phyloP scores from a whole-genome alignment of 2,329 filamentous ascomycete genomes.

The Trichophyton equinum region DNA sequence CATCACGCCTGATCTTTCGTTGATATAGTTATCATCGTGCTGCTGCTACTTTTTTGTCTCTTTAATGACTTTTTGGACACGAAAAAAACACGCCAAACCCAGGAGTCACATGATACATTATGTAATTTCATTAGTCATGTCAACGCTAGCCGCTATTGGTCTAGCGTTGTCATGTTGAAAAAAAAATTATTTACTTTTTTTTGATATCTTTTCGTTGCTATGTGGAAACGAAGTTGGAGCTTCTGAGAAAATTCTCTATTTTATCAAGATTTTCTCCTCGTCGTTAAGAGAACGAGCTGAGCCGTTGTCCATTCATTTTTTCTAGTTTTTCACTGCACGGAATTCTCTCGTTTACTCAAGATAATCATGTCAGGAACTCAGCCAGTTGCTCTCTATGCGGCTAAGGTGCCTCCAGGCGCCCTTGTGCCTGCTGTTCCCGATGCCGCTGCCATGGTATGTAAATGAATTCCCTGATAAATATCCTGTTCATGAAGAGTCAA shows the following conservation, averaged over 20 bases:
- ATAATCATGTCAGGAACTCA: conserved; percentile 35
- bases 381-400: conserved; percentile 75
- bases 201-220: neutral
- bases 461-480: conserved; percentile 15
- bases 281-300: neutral
- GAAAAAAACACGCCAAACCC: neutral
- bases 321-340: neutral
- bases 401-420: conserved; percentile 77
- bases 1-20: neutral
- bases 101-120: neutral
- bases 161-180: neutral
- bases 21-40: neutral
- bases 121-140: neutral
- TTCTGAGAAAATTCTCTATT: conserved; percentile 1
- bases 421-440: conserved; percentile 67
- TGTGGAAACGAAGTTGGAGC: neutral
- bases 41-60: neutral
- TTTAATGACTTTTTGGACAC: neutral
- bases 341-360: neutral
- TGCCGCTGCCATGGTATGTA: conserved; percentile 70
- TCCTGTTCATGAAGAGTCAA: conserved; percentile 13
- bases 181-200: neutral
- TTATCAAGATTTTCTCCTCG: neutral
- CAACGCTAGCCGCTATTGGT: neutral
- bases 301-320: neutral